Conservation (phyloP, 257 asterid genomes). For the Ocimum tenuiflorum region DNA sequence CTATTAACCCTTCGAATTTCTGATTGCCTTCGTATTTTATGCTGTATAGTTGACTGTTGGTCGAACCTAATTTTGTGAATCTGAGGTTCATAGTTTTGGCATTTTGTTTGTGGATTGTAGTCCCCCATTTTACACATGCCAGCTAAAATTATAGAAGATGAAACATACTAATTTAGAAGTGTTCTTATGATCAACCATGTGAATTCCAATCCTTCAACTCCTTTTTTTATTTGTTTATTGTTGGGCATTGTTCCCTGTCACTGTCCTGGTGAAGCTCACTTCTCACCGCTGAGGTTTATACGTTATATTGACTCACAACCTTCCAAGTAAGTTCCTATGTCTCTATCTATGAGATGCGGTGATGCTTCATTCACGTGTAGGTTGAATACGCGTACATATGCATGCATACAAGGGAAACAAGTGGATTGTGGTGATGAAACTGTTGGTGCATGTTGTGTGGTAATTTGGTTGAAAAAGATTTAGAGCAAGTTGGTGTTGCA, state of each 20-base stretch:
- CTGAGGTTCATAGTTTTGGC: background rate
- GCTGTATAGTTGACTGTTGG: background rate
- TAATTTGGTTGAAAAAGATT: background rate
- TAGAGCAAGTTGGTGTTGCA: conserved; percentile 5
- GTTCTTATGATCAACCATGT: background rate
- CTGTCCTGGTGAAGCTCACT: too few species aligned
- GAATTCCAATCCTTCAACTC: background rate
- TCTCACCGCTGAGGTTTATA: background rate
- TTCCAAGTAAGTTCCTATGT: background rate
- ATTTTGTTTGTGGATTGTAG: background rate
- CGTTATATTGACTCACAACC: background rate
- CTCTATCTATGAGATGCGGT: background rate
- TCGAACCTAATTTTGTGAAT: background rate
- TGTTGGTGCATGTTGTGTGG: conserved; percentile 10
- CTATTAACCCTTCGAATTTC: background rate
- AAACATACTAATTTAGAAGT: background rate
- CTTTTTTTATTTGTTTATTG: too few species aligned
- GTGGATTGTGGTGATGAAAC: background rate
- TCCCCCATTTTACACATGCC: background rate
- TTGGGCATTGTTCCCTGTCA: too few species aligned
- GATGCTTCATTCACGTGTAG: conserved; percentile 6
- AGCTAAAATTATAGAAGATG: background rate
- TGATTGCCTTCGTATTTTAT: background rate
- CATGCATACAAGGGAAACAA: background rate
- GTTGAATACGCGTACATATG: background rate